Base-by-base conservation (phyloP, 192 early-diverging fungal species). In the Umbelopsis vinacea region DNA sequence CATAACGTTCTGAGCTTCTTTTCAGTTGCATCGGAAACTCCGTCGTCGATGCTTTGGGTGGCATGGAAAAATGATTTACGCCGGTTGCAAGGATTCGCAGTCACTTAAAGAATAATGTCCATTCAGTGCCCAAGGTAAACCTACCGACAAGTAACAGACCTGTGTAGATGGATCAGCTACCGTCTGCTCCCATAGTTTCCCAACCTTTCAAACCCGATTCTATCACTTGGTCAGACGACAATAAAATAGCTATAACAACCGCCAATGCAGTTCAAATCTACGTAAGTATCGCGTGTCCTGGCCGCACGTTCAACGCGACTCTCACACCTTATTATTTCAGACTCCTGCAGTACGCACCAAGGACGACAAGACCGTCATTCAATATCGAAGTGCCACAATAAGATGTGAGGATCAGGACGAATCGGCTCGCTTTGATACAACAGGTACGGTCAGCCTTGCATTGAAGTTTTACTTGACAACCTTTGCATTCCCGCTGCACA, bases 261-360 rank as follows among this genome's bases (percentile, higher is more conserved):
- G 24, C 15, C 4, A 37, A 17, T n/a, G 23, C 57, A 15, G 33
- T 63, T 19, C 57, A 63, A 7, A 63, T 63, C 17, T 26, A 29
- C 1, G 57, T 63, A 63, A 63, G 57, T 17, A n/a, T 63, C 57
- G 33, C 33, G 29, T 29, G 57, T 37, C 57, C 33, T 63, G 57
- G 29, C 52, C 9, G 48, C 48, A 17, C n/a, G 14, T 50, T 54
- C 14, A 63, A 63, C 57, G 35, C 57, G 2, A 22, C 0, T 54
- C 52, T 26, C 11, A 9, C 6, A 24, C 53, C 23, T 7, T 43
- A 11, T 12, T 43, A 43, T 43, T 43, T 43, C 40, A 63, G 57
- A 37, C 33, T 6, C 57, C 57, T n/a, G 57, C 6, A 14, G 33
- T 63, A 29, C 38, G 24, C 29, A 63, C 7, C 24, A 63, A 33